Percentiles rank a stretch among this genome's conserved stretches.
Conservation (phyloP, 257 asterid genomes). For the Cruciata laevipes region DNA sequence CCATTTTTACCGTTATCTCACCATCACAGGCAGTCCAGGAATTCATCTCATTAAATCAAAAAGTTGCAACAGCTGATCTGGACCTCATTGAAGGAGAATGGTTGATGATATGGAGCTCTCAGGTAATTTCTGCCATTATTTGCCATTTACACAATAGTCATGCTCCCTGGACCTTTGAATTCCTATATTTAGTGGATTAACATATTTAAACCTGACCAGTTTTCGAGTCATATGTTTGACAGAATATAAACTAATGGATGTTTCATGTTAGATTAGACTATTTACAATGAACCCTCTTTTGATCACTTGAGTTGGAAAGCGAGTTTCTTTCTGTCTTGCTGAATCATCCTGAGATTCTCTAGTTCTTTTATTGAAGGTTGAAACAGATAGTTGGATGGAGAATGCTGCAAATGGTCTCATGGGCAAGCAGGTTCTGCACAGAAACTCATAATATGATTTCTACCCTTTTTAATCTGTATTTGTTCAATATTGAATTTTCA, state of each 20-base stretch:
- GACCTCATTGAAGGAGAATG: slow-evolving; percentile 84
- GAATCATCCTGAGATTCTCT: slow-evolving; percentile 7
- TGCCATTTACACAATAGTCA: background rate
- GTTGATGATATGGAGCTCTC: slow-evolving; percentile 93
- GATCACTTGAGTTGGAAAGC: background rate
- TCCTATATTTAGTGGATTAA: background rate
- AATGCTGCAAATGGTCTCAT: slow-evolving; percentile 88
- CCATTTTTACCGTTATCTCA: slow-evolving; percentile 2
- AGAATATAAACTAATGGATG: background rate
- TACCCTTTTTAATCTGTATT: background rate
- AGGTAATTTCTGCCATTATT: slow-evolving; percentile 35
- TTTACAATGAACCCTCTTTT: background rate
- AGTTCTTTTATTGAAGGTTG: slow-evolving; percentile 42
- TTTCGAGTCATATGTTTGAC: background rate
- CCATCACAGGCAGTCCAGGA: slow-evolving; percentile 56
- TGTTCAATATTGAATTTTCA: slow-evolving; percentile 1
- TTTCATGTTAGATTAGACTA: background rate
- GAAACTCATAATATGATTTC: background rate
- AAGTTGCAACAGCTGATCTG: slow-evolving; percentile 30
- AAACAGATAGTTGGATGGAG: slow-evolving; percentile 92
- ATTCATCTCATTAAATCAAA: slow-evolving; percentile 39
- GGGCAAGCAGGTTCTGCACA: slow-evolving; percentile 69
- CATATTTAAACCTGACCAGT: background rate
- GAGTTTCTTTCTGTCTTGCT: background rate
- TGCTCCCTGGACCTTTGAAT: background rate